phyloP scores from a whole-genome alignment of 805 yeast genomes.

The Myxozyma neotropica region DNA sequence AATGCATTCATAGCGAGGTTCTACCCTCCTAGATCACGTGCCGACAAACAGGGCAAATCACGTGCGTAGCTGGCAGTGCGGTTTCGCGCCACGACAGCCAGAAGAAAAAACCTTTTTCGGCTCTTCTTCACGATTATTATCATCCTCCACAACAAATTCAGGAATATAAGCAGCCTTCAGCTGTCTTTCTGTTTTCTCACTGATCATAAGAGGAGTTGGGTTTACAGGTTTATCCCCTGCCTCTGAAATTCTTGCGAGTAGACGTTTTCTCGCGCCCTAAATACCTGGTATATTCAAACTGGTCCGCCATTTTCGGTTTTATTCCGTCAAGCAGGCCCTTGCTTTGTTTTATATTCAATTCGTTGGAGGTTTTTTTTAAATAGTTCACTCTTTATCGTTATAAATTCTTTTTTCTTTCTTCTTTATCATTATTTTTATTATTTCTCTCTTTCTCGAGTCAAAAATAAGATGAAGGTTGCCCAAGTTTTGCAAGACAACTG shows the following conservation, averaged over 20 bases:
- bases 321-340: no score
- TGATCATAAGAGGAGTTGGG: slow-evolving; percentile 18
- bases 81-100: no score
- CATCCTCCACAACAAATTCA: not conserved
- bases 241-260: slow-evolving; percentile 13
- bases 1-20: no score
- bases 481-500: slow-evolving; percentile 35
- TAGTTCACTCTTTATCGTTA: not conserved
- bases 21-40: no score
- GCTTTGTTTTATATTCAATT: not conserved
- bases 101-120: not conserved
- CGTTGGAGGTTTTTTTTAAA: not conserved
- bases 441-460: not conserved
- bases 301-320: no score
- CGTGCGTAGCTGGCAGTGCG: no score
- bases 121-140: not conserved
- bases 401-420: not conserved
- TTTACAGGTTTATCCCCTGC: slow-evolving; percentile 29
- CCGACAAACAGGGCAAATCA: no score
- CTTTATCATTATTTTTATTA: not conserved
- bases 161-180: not conserved
- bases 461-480: slow-evolving; percentile 21
- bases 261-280: not conserved
- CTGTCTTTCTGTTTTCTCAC: slow-evolving; percentile 1
- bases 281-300: slow-evolving; percentile 19